Evolutionary conservation across 176 grass and related monocot genomes (phyloP).

Genomic region (bread wheat (Triticum aestivum)): DNA sequence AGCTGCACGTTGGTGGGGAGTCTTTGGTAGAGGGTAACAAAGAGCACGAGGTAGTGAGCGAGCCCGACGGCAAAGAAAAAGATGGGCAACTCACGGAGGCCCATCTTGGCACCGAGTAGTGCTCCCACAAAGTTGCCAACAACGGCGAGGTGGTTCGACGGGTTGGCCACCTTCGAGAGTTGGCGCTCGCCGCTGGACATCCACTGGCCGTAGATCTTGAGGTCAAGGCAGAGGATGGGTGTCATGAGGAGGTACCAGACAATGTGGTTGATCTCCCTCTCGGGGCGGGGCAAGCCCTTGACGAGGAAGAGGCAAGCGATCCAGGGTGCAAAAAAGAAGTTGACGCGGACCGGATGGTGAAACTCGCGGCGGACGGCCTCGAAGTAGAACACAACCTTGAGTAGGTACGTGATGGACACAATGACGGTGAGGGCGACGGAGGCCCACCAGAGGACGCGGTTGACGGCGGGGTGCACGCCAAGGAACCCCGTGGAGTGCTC

Average conservation of each 20-base stretch:
- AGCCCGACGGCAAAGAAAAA: not conserved
- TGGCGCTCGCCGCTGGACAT: not conserved
- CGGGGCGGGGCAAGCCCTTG: not conserved
- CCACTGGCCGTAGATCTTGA: not conserved
- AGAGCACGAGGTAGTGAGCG: not conserved
- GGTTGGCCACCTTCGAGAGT: slow-evolving; percentile 4
- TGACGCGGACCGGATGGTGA: not conserved
- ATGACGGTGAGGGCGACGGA: not conserved
- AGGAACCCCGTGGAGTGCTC: not conserved
- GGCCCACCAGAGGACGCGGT: not conserved
- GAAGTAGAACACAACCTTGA: not conserved
- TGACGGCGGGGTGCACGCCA: not conserved
- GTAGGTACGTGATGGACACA: not conserved
- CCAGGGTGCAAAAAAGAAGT: not conserved
- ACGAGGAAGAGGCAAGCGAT: not conserved
- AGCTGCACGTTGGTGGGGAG: not conserved
- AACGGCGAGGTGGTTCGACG: not conserved
- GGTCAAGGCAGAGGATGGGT: not conserved
- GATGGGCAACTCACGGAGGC: not conserved
- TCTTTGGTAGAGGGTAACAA: not conserved
- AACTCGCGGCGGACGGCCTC: not conserved
- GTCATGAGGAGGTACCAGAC: not conserved
- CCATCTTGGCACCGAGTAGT: not conserved
- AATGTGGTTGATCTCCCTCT: not conserved
- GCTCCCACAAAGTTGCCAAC: slow-evolving; percentile 11